phyloP scores from a whole-genome alignment of 1,139 yeast species.

The Candida albicans region DNA sequence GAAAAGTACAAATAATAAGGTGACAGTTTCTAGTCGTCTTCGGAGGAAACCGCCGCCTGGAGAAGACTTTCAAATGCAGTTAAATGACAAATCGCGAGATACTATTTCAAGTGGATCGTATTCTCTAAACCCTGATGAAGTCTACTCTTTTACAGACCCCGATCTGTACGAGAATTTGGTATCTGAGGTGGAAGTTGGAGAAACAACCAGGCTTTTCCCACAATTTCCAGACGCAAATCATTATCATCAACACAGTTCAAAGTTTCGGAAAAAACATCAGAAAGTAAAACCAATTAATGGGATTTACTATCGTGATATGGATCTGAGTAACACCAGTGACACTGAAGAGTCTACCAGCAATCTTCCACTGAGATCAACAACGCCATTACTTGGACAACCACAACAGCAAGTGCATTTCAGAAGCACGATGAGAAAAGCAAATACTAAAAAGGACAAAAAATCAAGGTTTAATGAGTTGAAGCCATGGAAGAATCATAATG shows the following conservation, averaged over 20 bases:
- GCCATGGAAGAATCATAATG: slow-evolving; percentile 91
- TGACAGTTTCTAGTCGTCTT: slow-evolving; percentile 12
- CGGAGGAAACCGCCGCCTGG: slow-evolving; percentile 32
- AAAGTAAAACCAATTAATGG: slow-evolving; percentile 17
- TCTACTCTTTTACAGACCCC: slow-evolving; percentile 15
- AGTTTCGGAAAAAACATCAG: slow-evolving; percentile 19
- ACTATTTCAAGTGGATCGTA: slow-evolving; percentile 19
- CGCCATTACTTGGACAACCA: slow-evolving; percentile 15
- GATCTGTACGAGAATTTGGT: slow-evolving; percentile 10
- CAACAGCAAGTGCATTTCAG: slow-evolving; percentile 45
- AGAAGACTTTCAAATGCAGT: slow-evolving; percentile 8
- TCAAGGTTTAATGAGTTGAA: slow-evolving; percentile 77
- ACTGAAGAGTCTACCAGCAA: slow-evolving; percentile 10
- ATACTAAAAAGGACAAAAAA: slow-evolving; percentile 40
- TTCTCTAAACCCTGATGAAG: slow-evolving; percentile 9
- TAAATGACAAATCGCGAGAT: slow-evolving; percentile 10
- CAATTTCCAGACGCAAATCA: slow-evolving; percentile 27
- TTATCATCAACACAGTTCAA: slow-evolving; percentile 9
- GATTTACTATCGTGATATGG: slow-evolving; percentile 16
- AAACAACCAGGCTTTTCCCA: slow-evolving; percentile 20
- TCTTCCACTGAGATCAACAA: slow-evolving; percentile 14
- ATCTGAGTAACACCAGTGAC: slow-evolving; percentile 17
- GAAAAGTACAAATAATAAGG: slow-evolving; percentile 1
- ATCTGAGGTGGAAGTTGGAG: slow-evolving; percentile 5
- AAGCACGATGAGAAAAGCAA: slow-evolving; percentile 69